Evolutionary conservation across 441 rosid genomes (phyloP).

Genomic region (Pelargonium hybrid): DNA sequence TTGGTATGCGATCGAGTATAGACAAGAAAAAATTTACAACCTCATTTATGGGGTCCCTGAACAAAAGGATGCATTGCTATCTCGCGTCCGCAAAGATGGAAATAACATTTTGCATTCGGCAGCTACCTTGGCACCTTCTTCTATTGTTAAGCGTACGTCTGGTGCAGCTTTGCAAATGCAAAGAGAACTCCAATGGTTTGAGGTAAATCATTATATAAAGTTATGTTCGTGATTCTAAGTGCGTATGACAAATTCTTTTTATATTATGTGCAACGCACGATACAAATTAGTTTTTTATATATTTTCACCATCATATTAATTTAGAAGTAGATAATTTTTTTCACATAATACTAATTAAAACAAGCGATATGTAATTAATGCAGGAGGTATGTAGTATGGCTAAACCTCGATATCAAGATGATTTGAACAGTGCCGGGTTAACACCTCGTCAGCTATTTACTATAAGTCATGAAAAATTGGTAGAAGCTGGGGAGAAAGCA

Average conservation of each 20-base stretch:
- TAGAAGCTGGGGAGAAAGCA: constrained; percentile 20
- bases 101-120: constrained; percentile 12
- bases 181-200: not conserved
- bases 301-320: too few species aligned
- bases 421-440: not conserved
- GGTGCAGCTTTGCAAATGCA: not conserved
- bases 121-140: constrained; percentile 19
- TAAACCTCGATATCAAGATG: not conserved
- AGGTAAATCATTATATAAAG: not conserved
- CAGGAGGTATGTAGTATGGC: not conserved
- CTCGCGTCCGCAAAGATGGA: not conserved
- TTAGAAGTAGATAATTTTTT: too few species aligned
- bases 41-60: too few species aligned
- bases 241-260: too few species aligned
- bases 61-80: too few species aligned
- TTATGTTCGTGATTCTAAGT: too few species aligned
- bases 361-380: not conserved
- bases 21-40: not conserved
- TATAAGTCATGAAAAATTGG: constrained; percentile 7
- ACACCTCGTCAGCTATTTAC: constrained; percentile 17
- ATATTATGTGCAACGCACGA: too few species aligned
- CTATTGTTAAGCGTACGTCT: constrained; percentile 13
- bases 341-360: too few species aligned
- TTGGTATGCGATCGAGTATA: not conserved
- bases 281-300: too few species aligned